Conservation (phyloP, 116 monocot genomes). For the Posidonia oceanica region DNA sequence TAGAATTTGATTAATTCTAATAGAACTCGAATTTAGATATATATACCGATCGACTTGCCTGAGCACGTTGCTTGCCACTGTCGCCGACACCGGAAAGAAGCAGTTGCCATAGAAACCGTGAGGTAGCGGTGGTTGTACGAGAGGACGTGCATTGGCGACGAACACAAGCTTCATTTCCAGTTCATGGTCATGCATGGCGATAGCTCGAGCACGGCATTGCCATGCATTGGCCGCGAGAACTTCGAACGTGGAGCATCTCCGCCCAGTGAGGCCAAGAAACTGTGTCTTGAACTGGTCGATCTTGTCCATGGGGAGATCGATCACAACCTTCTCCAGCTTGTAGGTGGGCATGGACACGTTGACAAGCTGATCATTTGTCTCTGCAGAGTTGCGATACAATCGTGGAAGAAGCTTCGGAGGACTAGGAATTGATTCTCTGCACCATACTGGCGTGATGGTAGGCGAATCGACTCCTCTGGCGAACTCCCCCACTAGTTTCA, state of each 20-base stretch:
- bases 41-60: too few relatives aligned
- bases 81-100: constrained; percentile 14
- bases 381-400: too few relatives aligned
- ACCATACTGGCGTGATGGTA: constrained; percentile 14
- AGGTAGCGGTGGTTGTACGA: neutral
- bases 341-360: constrained; percentile 3
- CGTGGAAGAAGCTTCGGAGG: constrained; percentile 6
- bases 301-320: neutral
- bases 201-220: constrained; percentile 13
- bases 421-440: constrained; percentile 10
- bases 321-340: constrained; percentile 8
- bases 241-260: constrained; percentile 19
- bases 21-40: too few relatives aligned
- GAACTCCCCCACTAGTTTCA: constrained; percentile 12
- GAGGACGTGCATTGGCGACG: constrained; percentile 13
- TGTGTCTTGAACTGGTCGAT: constrained; percentile 9
- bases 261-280: constrained; percentile 3
- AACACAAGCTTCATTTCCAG: constrained; percentile 9
- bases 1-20: too few relatives aligned
- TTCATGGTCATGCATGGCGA: neutral
- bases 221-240: constrained; percentile 15
- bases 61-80: neutral
- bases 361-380: too few relatives aligned
- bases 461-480: constrained; percentile 10
- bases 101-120: constrained; percentile 20